Base-by-base conservation (phyloP, 495 filamentous ascomycete species). In the Thermothielavioides terrestris region DNA sequence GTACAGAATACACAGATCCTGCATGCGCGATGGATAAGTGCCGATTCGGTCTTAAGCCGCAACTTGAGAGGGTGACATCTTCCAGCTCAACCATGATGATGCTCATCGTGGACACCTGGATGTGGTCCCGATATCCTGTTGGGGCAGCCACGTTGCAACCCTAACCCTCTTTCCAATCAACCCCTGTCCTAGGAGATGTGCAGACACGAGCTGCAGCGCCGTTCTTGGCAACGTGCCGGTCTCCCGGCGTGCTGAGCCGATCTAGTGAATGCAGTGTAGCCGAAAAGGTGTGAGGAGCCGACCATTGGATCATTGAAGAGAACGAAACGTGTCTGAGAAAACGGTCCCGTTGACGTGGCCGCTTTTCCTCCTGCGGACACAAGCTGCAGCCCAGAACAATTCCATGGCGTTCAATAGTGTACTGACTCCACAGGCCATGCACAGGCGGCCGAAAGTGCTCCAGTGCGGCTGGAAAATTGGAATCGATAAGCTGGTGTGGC, bases 341-440 rank as follows among this genome's bases (percentile, higher is more conserved):
- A 4, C 12, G 36, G 31, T 15, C 15, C 43, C 11, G 43, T 46
- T 18, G 44, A 49, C 46, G 46, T 49, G 46, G 46, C 46, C 10
- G 4, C 23, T 12, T 6, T 7, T n/a, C 18, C 11, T 4, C 6
- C 17, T 8, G 1, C 7, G 23, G 12, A 21, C 14, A 18, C 17
- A 22, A 25, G 10, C 14, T 25, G 37, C 37, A 49, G 37, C 35
- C 46, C 46, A 48, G 46, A 39, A 32, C 27, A n/a, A 1, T 31
- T 27, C n/a, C n/a, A n/a, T n/a, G 46, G 25, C 46, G 36, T 42
- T 49, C 46, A 32, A 49, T 41, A 49, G 46, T 14, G 42, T 49
- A 6, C 27, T 14, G 25, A 28, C 27, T 41, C 46, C 46, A 41
- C 46, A 30, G n/a, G 7, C 15, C 25, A 15, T 27, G 35, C 32